Base-by-base conservation (phyloP, 352 stramenopile species). In the Phytophthora pinifolia region DNA sequence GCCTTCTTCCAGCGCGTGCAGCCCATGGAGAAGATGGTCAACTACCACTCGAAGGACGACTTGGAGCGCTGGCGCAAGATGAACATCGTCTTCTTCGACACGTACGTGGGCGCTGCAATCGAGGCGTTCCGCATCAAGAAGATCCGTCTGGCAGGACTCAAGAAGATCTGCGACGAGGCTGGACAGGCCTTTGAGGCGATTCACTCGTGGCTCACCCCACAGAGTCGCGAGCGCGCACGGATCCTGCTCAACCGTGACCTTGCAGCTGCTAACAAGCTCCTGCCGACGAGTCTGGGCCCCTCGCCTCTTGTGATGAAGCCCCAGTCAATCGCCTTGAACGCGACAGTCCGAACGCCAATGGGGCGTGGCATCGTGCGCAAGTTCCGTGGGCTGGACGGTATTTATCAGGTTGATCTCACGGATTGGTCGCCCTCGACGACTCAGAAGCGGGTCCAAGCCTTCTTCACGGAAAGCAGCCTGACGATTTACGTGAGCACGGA, bases 1-100 rank as follows among this genome's bases (percentile, higher is more conserved):
- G 79, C 60, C 0, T 98, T 96, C 66, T 96, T 98, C 57, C 92
- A 98, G 18, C 67, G 87, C 13, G 88, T 98, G 27, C 84, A 94
- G 58, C 86, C 85, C 1, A 61, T 94, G 6, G 83, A 93, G 45
- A 82, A 86, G 46, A 94, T 88, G 30, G 96, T 87, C 47, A 89
- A 85, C 14, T 94, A 89, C 43, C 68, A 80, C 32, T 86, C 75
- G 7, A 82, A 81, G 41, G 74, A 86, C n/a, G 79, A 88, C 41
- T 36, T 92, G 15, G 77, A 86, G 39, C 72, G 72, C 25, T 97
- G 87, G 77, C 72, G 74, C 33, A 76, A 79, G 54, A 94, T 95
- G 65, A 92, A 94, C 59, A 95, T 97, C 27, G 60, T 95, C 10
- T 98, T 97, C 61, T 96, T 97, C 53, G 78, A 96, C 61, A 96